These are phyloP conservation scores for Calocybe indica DNA, from an alignment of 768 basidiomycete genomes.

Conservation along the genomic window DNA sequence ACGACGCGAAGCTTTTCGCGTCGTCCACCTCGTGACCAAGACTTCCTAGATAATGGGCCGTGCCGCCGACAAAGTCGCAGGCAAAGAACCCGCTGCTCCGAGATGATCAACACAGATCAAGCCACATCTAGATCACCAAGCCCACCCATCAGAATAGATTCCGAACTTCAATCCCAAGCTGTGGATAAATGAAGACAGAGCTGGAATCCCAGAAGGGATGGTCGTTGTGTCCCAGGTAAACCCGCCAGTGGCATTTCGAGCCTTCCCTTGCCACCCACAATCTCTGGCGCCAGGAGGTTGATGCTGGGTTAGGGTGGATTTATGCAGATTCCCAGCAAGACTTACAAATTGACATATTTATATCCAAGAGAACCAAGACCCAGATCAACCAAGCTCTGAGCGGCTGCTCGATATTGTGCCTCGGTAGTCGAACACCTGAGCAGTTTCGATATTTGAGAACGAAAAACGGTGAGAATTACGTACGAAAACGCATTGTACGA, in stretches of 20 bases:
- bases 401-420: constrained; percentile 32
- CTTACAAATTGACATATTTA: constrained; percentile 35
- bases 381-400: constrained; percentile 29
- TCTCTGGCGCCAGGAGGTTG: constrained; percentile 23
- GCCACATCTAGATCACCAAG: not conserved
- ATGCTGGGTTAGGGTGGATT: not conserved
- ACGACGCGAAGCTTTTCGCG: constrained; percentile 39
- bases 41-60: constrained; percentile 37
- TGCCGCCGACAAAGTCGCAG: constrained; percentile 40
- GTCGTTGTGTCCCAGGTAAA: constrained; percentile 39
- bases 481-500: constrained; percentile 43
- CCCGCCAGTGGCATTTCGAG: constrained; percentile 30
- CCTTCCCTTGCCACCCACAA: constrained; percentile 45
- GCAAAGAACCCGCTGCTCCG: constrained; percentile 33
- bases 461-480: constrained; percentile 8
- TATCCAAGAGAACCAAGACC: constrained; percentile 34
- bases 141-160: constrained; percentile 49
- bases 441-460: not conserved
- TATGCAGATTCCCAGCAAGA: too few relatives aligned
- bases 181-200: constrained; percentile 31
- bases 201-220: constrained; percentile 32
- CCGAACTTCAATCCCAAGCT: constrained; percentile 52
- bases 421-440: constrained; percentile 35
- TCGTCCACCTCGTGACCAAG: constrained; percentile 42
- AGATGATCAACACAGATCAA: not conserved